A percentile compares a stretch with the other conserved stretches of the same genome.
phyloP scores from a whole-genome alignment of 1,284 basidiomycete genomes.

The Vanrija humicola region DNA sequence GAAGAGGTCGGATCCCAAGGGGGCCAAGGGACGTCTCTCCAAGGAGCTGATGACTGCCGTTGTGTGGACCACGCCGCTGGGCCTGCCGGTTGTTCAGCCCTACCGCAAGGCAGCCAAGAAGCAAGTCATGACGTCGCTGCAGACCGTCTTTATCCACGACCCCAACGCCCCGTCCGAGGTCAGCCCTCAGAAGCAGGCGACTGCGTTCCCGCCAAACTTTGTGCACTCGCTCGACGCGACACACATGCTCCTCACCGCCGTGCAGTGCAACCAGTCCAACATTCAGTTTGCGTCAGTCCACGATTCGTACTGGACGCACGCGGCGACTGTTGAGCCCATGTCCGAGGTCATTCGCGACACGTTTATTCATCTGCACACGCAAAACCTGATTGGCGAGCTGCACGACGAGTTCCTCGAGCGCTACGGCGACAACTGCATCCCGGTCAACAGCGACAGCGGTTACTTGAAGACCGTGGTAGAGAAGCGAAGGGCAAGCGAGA shows the following conservation, averaged over 20 bases:
- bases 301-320: slow-evolving; percentile 99
- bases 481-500: slow-evolving; percentile 15
- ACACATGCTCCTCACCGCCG: slow-evolving; percentile 97
- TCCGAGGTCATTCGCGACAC: slow-evolving; percentile 84
- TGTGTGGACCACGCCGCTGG: slow-evolving; percentile 93
- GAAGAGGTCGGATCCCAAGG: not conserved
- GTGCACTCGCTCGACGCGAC: slow-evolving; percentile 97
- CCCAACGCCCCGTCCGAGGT: slow-evolving; percentile 77
- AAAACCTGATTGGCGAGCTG: slow-evolving; percentile 66
- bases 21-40: slow-evolving; percentile 51
- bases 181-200: slow-evolving; percentile 80
- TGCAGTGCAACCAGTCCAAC: slow-evolving; percentile 69
- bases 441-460: slow-evolving; percentile 51
- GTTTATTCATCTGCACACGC: slow-evolving; percentile 87
- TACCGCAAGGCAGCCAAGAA: slow-evolving; percentile 85
- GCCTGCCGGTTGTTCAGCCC: slow-evolving; percentile 92
- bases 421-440: slow-evolving; percentile 71
- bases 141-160: slow-evolving; percentile 91
- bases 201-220: slow-evolving; percentile 98
- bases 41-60: slow-evolving; percentile 95
- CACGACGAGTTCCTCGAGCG: slow-evolving; percentile 66
- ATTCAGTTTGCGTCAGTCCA: slow-evolving; percentile 93
- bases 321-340: slow-evolving; percentile 83
- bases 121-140: slow-evolving; percentile 71
- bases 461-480: slow-evolving; percentile 12